Evolutionary conservation across 768 basidiomycete genomes (phyloP), one percentile per base, ranked within the genome.

Genomic region (Crucibulum laeve): DNA sequence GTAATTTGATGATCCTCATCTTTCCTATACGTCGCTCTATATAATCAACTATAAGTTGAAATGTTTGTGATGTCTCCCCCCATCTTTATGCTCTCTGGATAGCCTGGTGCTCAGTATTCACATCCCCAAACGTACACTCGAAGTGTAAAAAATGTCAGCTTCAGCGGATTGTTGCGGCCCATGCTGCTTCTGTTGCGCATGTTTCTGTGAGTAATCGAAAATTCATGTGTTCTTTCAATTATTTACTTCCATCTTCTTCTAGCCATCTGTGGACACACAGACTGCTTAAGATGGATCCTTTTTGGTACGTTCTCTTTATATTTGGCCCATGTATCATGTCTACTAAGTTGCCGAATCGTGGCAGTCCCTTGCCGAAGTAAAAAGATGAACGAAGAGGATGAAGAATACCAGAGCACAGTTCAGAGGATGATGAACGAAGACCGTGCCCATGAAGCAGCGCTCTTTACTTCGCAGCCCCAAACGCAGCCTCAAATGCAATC

Each of bases 81-180:
- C n/a, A n/a, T n/a, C 17, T n/a, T 25, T 25, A 19, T 6, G 4
- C 15, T 25, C 33, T 37, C 28, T 18, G n/a, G n/a, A n/a, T n/a
- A n/a, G n/a, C n/a, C n/a, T n/a, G n/a, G n/a, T n/a, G n/a, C n/a
- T n/a, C n/a, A n/a, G n/a, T n/a, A n/a, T 35, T 26, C 43, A 49
- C 21, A 11, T 7, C 28, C 8, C 28, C n/a, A 7, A 30, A 7
- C n/a, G 28, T n/a, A 30, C 7, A 30, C n/a, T 30, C 28, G 28
- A 7, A 30, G 28, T n/a, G n/a, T 30, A 30, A 30, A 30, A n/a
- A 30, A 55, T 55, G 55, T 42, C 53, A 17, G 52, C 54, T n/a
- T 37, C 38, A 6, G 53, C 43, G 18, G 59, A 60, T n/a, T 60
- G 59, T 37, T 60, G 59, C 39, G 50, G 56, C n/a, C 22, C 49